Percentiles rank a stretch among this genome's conserved stretches.
Evolutionary conservation across 2,329 filamentous ascomycete species (phyloP).

Genomic region (Exophiala oligosperma): DNA sequence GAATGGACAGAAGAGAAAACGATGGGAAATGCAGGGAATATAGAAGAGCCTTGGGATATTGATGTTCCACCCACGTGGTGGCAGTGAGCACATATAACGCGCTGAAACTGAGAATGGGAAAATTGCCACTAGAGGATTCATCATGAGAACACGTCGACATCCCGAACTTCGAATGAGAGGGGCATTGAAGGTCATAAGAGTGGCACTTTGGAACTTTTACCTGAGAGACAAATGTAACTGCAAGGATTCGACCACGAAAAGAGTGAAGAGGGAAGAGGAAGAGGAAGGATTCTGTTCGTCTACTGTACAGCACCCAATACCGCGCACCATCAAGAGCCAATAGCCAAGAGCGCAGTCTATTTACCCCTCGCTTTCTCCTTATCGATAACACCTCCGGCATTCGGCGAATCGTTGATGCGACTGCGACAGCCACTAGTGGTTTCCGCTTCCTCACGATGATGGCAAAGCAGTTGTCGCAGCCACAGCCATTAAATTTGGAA

Average conservation of each 20-base stretch:
- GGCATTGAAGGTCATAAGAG: neutral
- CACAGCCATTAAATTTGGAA: neutral
- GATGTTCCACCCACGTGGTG: slow-evolving; percentile 18
- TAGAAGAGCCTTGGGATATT: neutral
- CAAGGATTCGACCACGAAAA: neutral
- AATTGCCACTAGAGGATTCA: slow-evolving; percentile 13
- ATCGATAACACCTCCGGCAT: neutral
- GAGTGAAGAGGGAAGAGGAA: neutral
- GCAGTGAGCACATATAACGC: slow-evolving; percentile 13
- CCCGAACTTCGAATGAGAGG: neutral
- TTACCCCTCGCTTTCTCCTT: neutral
- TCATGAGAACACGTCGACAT: neutral
- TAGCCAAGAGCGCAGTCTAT: neutral
- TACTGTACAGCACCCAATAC: neutral
- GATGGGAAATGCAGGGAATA: neutral
- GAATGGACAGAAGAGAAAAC: slow-evolving; percentile 1
- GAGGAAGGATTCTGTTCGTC: neutral
- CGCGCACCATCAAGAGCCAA: neutral
- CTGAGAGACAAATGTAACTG: neutral
- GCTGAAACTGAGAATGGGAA: slow-evolving; percentile 5
- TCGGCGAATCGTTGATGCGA: too few relatives aligned
- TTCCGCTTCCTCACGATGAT: neutral
- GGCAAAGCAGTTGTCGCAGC: neutral
- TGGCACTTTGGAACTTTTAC: neutral
- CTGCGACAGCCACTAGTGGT: too few relatives aligned